Evolutionary conservation across 1,139 yeast species (phyloP).

Genomic region (Pneumocystis carinii): DNA sequence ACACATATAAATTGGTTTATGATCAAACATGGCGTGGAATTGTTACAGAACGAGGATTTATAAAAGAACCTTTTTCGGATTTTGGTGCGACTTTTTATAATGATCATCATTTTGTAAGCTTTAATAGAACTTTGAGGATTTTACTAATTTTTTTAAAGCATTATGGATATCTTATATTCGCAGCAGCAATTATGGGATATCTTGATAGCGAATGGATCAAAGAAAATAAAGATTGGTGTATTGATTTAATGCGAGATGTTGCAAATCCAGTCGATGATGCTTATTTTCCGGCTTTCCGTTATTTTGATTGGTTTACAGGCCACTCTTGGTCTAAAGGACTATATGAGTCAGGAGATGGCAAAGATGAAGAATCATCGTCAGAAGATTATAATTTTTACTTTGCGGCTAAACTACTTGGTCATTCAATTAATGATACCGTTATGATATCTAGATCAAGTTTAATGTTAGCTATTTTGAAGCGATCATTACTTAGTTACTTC

Average conservation of each 20-base stretch:
- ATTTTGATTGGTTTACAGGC: slow-evolving; percentile 69
- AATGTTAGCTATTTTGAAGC: slow-evolving; percentile 50
- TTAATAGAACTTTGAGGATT: neutral
- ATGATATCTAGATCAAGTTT: slow-evolving; percentile 68
- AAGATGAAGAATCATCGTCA: slow-evolving; percentile 65
- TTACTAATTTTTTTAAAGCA: slow-evolving; percentile 48
- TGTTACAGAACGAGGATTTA: slow-evolving; percentile 38
- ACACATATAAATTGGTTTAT: slow-evolving; percentile 47
- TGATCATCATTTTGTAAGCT: slow-evolving; percentile 25
- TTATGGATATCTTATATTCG: slow-evolving; percentile 61
- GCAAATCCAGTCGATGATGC: slow-evolving; percentile 53
- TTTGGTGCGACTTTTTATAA: slow-evolving; percentile 59
- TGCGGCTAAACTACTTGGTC: slow-evolving; percentile 74
- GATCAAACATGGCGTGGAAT: slow-evolving; percentile 56
- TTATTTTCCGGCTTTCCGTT: slow-evolving; percentile 60
- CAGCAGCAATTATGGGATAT: slow-evolving; percentile 60
- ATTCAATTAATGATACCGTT: slow-evolving; percentile 48
- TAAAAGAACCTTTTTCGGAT: slow-evolving; percentile 38
- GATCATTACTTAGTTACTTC: slow-evolving; percentile 51
- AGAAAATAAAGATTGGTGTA: slow-evolving; percentile 52
- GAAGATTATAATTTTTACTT: slow-evolving; percentile 53
- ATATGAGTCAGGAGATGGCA: slow-evolving; percentile 56
- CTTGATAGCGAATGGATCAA: slow-evolving; percentile 46
- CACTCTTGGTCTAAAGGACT: slow-evolving; percentile 80
- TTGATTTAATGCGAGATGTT: slow-evolving; percentile 53